Evolutionary conservation across 1,284 basidiomycete species (phyloP), one percentile per base, ranked within the genome.

Genomic region (Austroboletus niveus): DNA sequence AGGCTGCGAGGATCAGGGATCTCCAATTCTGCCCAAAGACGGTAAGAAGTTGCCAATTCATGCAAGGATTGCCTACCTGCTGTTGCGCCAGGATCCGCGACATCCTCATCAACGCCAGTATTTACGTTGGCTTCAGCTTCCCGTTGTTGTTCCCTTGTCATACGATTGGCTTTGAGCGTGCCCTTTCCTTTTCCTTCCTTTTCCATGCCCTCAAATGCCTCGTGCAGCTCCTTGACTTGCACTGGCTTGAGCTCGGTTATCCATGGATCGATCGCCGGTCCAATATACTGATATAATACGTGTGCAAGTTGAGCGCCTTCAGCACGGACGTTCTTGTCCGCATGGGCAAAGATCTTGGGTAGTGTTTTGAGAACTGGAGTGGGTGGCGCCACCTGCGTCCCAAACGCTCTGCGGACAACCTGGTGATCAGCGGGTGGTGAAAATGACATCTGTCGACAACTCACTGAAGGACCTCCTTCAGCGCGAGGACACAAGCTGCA

Each of bases 161-260:
- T 76, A 51, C 95, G 77, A 52, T 85, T 85, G 1, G 92, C 88
- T 64, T 87, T 91, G 36, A 93, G 72, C 2, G 78, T 79, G 3
- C 94, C 94, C 57, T 89, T 89, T 1, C 92, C 92, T 58, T 87
- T 88, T 1, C 87, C 89, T 32, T 88, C 85, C 45, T 82, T 84
- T 62, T 97, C 94, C 75, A 96, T 78, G 30, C 70, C 74, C 57
- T 92, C 92, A 63, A 98, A 99, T 0, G 85, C 80, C 65, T 97
- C 95, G 62, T 93, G 92, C 54, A 99, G 72, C 65, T 99, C 97
- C 68, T 98, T 95, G 41, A 95, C 85, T 70, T 99, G 97, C n/a
- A 99, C 94, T 0, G 97, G 94, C 69, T 99, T 99, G 56, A 99
- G 80, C 59, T 97, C 92, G n/a, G 83, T 75, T 10, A 99, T 75